Evolutionary conservation across 1,284 basidiomycete genomes (phyloP).

Genomic region (Austroboletus novae-zelandiae): DNA sequence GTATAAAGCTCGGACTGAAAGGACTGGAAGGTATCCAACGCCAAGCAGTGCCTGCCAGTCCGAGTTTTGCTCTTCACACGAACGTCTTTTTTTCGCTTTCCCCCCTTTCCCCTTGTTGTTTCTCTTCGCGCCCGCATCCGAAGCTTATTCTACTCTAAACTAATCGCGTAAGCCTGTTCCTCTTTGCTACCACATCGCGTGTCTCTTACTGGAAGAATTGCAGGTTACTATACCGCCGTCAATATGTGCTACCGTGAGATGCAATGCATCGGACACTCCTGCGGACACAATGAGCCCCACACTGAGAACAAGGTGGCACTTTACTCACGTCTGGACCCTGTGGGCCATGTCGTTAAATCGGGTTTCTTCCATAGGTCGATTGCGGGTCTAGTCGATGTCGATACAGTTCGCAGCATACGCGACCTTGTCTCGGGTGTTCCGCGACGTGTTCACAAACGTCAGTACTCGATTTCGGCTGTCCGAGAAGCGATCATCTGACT

Average conservation of each 20-base stretch:
- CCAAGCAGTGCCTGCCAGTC: constrained; percentile 10
- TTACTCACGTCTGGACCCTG: background rate
- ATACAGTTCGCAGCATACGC: constrained; percentile 37
- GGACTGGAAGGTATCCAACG: background rate
- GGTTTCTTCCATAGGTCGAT: constrained; percentile 34
- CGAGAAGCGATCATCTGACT: constrained; percentile 2
- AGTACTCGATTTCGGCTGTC: constrained; percentile 2
- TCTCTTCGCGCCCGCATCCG: constrained; percentile 2
- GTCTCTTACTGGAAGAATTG: constrained; percentile 16
- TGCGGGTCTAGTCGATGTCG: constrained; percentile 38
- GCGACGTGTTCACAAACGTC: constrained; percentile 38
- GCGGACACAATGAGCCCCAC: constrained; percentile 25
- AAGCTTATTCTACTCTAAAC: background rate
- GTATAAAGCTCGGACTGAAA: constrained; percentile 22
- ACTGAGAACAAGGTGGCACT: constrained; percentile 28
- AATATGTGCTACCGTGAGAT: constrained; percentile 31
- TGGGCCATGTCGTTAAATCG: constrained; percentile 20
- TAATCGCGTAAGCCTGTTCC: constrained; percentile 9
- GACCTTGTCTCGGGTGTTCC: constrained; percentile 33
- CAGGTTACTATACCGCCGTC: constrained; percentile 10
- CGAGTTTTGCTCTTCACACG: constrained; percentile 2
- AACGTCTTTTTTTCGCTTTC: background rate
- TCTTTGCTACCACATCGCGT: background rate
- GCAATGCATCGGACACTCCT: constrained; percentile 23
- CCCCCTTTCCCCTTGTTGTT: background rate